Conservation (phyloP, 345 rosid species). For the Eucalyptus viminalis region DNA sequence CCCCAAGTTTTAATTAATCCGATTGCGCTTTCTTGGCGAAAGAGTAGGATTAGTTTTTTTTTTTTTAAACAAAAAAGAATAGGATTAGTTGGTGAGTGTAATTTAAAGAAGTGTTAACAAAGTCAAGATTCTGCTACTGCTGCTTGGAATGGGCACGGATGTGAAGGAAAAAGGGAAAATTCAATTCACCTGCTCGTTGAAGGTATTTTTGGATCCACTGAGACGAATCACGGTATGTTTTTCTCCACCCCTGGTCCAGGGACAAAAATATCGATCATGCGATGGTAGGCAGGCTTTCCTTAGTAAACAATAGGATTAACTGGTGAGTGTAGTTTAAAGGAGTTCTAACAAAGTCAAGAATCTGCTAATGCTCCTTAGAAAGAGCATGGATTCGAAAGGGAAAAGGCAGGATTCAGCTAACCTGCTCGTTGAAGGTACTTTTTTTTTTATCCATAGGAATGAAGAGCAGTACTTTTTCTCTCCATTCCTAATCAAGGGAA, state of each 20-base stretch:
- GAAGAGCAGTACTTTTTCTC: neutral
- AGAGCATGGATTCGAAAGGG: neutral
- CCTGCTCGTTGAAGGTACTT: neutral
- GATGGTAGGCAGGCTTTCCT: neutral
- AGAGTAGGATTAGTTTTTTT: neutral
- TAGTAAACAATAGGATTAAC: neutral
- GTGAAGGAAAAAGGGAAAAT: neutral
- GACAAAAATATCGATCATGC: neutral
- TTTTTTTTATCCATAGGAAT: neutral
- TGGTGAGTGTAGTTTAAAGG: neutral
- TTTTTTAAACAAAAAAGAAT: neutral
- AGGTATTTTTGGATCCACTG: neutral
- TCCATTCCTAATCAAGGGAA: neutral
- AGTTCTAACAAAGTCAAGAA: neutral
- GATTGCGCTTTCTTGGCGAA: neutral
- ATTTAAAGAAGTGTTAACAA: neutral
- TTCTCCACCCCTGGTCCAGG: neutral
- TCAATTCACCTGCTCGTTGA: neutral
- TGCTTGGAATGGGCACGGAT: neutral
- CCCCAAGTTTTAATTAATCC: neutral
- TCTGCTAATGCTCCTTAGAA: neutral
- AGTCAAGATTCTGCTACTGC: neutral
- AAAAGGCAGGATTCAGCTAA: neutral
- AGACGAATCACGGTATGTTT: neutral
- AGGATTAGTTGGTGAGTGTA: neutral